These are phyloP conservation scores for Seiridium unicorne DNA, from an alignment of 2,329 filamentous ascomycete species.

Conservation along the genomic window DNA sequence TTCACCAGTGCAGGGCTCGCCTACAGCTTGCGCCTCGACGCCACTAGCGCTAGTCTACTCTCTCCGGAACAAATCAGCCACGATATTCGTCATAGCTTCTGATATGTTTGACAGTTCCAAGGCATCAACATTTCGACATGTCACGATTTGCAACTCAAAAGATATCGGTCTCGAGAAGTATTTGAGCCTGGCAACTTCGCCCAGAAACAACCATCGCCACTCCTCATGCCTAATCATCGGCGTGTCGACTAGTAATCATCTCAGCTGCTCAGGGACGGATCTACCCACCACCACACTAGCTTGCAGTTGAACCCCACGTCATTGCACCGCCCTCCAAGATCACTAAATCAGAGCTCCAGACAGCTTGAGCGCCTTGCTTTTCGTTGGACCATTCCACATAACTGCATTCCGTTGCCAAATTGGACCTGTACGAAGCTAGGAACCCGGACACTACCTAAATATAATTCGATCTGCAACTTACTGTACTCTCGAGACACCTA, in stretches of 20 bases:
- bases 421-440: background rate
- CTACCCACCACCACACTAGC: background rate
- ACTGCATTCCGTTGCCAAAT: background rate
- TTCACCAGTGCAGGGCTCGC: no score
- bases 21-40: no score
- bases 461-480: background rate
- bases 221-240: no score
- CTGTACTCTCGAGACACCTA: background rate
- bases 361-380: background rate
- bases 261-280: background rate
- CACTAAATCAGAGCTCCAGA: background rate
- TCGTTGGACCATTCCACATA: background rate
- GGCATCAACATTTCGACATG: background rate
- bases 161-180: no score
- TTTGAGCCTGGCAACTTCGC: no score
- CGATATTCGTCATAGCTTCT: background rate
- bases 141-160: background rate
- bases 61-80: background rate
- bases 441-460: background rate
- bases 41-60: background rate
- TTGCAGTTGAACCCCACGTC: background rate
- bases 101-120: background rate
- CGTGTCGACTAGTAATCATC: no score
- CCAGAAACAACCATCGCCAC: no score
- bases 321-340: constrained; percentile 1